A percentile compares a stretch with the other conserved stretches of the same genome.
Conservation (phyloP, 345 rosid species). For the Gossypium herbaceum region DNA sequence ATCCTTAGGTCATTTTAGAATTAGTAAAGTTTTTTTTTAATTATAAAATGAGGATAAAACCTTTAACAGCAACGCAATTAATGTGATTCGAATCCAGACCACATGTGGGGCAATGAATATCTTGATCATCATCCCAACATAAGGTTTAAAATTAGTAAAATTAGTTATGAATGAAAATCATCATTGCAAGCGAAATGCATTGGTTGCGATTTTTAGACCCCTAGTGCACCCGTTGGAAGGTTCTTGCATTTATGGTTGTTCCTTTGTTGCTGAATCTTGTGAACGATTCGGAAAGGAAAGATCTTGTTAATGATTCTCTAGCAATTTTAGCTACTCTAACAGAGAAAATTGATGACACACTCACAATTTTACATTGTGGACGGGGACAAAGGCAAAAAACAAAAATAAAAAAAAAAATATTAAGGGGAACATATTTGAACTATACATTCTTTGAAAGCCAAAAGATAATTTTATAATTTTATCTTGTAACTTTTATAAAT, state of each 20-base stretch:
- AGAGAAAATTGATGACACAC: conserved; percentile 54
- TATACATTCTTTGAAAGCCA: no score
- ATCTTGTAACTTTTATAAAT: no score
- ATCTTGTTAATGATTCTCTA: conserved; percentile 50
- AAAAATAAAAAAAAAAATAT: no score
- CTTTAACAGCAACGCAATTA: no score
- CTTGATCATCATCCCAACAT: no score
- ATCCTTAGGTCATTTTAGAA: no score
- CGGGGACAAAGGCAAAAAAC: no score
- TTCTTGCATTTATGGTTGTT: conserved; percentile 51
- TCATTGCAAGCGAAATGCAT: conserved; percentile 58
- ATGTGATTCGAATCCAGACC: no score
- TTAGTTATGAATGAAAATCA: conserved; percentile 39
- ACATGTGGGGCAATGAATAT: rapidly evolving
- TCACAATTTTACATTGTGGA: conserved; percentile 42
- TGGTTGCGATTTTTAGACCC: conserved; percentile 63
- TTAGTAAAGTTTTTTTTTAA: no score
- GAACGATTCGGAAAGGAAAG: conserved; percentile 43
- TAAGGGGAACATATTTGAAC: no score
- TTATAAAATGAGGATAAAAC: rapidly evolving
- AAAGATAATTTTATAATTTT: no score
- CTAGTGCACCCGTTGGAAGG: conserved; percentile 44
- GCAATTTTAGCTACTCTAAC: conserved; percentile 65
- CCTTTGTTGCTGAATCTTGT: conserved; percentile 49
- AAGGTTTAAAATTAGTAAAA: conserved; percentile 35